Evolutionary conservation across 2,329 filamentous ascomycete genomes (phyloP), one percentile per base, ranked within the genome.

Genomic region (Sarocladiaceae sp.): DNA sequence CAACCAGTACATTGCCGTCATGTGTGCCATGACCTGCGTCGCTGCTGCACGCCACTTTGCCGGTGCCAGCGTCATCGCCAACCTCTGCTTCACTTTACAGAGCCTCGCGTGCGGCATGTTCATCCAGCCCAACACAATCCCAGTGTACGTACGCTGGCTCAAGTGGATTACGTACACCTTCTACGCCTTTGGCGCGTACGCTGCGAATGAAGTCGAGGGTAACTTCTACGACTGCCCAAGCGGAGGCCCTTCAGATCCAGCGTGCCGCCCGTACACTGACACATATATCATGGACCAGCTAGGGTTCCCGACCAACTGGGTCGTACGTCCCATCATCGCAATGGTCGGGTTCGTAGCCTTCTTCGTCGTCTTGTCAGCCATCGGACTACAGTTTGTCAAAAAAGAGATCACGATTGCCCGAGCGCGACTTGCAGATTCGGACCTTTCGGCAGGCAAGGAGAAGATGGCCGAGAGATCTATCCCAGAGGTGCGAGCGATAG

Each of bases 21-120:
- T 78, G 1, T 83, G 85, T 53, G 83, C 85, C 1, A 79, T 81
- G 50, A 70, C 79, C 1, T 84, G 82, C 45, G 77, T 90, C 3
- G 74, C 79, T 1, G 64, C 83, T 0, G 76, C 76, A 1, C 68
- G 85, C 35, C 73, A 81, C 49, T 89, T 90, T 56, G 73, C 84
- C 0, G 79, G 79, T 0, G 84, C 85, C 1, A 85, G 80, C 54
- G 58, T 90, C 19, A 80, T 88, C 37, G 83, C 78, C 9, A 90
- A 90, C 52, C 62, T 89, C 39, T 75, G 72, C 0, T 89, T 82
- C 52, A 90, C 85, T 0, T 51, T 89, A 16, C 85, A 90, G 56
- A 83, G 76, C 2, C 79, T 88, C 67, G 80, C 80, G 0, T 88
- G 84, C 50, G 85, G 85, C 1, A 88, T 83, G 59, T 89, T 90